These are phyloP conservation scores for Acer yangbiense DNA, from an alignment of 345 rosid species.

Conservation along the genomic window DNA sequence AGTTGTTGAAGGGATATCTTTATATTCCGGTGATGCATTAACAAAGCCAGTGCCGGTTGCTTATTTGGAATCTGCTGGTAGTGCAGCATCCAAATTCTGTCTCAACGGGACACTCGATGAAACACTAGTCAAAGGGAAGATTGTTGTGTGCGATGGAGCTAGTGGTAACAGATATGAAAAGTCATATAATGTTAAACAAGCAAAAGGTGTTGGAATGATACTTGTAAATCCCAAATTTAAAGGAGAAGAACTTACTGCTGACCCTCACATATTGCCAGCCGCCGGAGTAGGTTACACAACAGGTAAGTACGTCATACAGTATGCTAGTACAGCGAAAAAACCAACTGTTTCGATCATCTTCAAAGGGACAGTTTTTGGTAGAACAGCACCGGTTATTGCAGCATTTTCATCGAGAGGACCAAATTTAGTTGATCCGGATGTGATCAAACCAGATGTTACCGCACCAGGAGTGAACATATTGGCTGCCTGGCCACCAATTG, in stretches of 20 bases:
- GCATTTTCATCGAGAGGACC: slow-evolving; percentile 77
- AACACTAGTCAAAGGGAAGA: slow-evolving; percentile 38
- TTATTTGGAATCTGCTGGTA: slow-evolving; percentile 56
- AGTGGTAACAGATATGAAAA: slow-evolving; percentile 12
- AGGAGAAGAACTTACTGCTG: slow-evolving; percentile 58
- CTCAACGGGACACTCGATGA: slow-evolving; percentile 25
- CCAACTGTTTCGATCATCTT: slow-evolving; percentile 59
- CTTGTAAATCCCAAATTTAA: slow-evolving; percentile 40
- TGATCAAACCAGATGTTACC: slow-evolving; percentile 54
- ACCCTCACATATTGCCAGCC: slow-evolving; percentile 46
- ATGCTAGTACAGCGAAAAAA: slow-evolving; percentile 38
- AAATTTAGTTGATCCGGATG: slow-evolving; percentile 42
- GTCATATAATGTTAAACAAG: slow-evolving; percentile 45
- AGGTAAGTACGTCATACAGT: slow-evolving; percentile 34
- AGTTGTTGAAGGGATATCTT: slow-evolving; percentile 47
- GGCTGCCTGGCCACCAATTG: slow-evolving; percentile 70
- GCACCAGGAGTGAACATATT: slow-evolving; percentile 22
- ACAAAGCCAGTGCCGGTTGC: slow-evolving; percentile 46
- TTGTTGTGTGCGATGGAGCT: slow-evolving; percentile 37
- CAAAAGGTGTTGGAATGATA: slow-evolving; percentile 71
- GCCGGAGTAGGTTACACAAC: slow-evolving; percentile 47
- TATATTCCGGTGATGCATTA: slow-evolving; percentile 37
- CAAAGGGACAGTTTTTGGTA: slow-evolving; percentile 54
- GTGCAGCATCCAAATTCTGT: slow-evolving; percentile 35
- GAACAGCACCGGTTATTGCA: slow-evolving; percentile 62